These are phyloP conservation scores for Sphaceloma murrayae DNA, from an alignment of 2,329 filamentous ascomycete genomes.

Conservation along the genomic window DNA sequence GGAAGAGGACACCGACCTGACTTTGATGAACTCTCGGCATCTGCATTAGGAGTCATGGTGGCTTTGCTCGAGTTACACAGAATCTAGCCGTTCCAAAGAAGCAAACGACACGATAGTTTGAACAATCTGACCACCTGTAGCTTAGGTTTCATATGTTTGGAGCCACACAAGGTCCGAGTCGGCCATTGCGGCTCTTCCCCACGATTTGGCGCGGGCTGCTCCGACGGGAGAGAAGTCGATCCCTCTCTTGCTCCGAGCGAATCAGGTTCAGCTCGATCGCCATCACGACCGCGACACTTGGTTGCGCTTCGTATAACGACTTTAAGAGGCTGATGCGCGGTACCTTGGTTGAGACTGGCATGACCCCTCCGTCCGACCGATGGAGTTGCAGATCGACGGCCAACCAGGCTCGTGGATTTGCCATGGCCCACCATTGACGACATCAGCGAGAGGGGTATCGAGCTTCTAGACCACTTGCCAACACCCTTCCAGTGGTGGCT, in stretches of 20 bases:
- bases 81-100: too few species aligned
- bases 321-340: too few species aligned
- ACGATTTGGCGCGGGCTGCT: background rate
- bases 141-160: constrained; percentile 14
- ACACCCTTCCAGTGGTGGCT: background rate
- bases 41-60: constrained; percentile 19
- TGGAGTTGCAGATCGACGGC: constrained; percentile 1
- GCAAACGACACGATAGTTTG: too few species aligned
- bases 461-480: constrained; percentile 11
- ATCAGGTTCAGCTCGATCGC: background rate
- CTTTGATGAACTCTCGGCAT: constrained; percentile 18
- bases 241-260: background rate
- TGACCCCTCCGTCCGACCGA: constrained; percentile 1
- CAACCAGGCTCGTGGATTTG: background rate
- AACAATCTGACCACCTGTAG: constrained; percentile 11
- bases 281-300: constrained; percentile 5
- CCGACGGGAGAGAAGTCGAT: background rate
- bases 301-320: too few species aligned
- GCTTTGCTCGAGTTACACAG: background rate
- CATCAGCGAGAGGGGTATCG: background rate
- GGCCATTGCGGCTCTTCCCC: constrained; percentile 4
- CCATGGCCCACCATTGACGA: constrained; percentile 1
- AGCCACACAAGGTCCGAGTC: constrained; percentile 2
- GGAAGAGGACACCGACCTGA: constrained; percentile 18
- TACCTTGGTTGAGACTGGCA: constrained; percentile 1